Evolutionary conservation across 1,139 yeast genomes (phyloP), one percentile per base, ranked within the genome.

Genomic region (Pichia sp.): DNA sequence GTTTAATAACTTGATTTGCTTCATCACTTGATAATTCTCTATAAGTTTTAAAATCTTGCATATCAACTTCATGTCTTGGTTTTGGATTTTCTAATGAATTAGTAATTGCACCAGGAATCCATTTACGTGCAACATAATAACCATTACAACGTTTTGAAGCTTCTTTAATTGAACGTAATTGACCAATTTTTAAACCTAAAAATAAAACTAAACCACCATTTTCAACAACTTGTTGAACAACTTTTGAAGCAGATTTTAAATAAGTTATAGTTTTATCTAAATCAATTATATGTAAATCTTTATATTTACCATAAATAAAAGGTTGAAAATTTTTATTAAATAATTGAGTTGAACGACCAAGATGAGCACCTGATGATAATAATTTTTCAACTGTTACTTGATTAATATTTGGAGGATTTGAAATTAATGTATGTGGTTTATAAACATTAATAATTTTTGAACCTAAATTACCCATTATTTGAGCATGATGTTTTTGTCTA

Each of bases 61-160:
- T 78, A 61, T 79, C 82, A 48, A 87, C 82, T 68, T 86, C 95
- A 51, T 74, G 75, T 56, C 81, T 72, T 39, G 71, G 76, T 77
- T 80, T 78, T 11, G 92, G 79, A 38, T 87, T 84, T 64, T 83
- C 86, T 37, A 82, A 73, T 49, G 88, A 81, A 68, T 92, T 92
- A 44, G 97, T 89, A 57, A 92, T 75, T 30, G 95, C 86, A 56
- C 98, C 98, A 2, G 97, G 96, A 50, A 87, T 80, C 98, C 98
- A 92, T 64, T 92, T 80, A 47, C 80, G 77, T 39, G 86, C 77
- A 33, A 92, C 92, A 61, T 85, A 88, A 68, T 81, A 88, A 10
- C 95, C 96, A 51, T 78, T 74, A 47, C 83, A 73, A 60, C 95
- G 78, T 48, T 73, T 70, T 4, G 97, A 95, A 6, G 96, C 96